Evolutionary conservation across 805 yeast genomes (phyloP), one percentile per base, ranked within the genome.

Genomic region (Lachancea sp.): DNA sequence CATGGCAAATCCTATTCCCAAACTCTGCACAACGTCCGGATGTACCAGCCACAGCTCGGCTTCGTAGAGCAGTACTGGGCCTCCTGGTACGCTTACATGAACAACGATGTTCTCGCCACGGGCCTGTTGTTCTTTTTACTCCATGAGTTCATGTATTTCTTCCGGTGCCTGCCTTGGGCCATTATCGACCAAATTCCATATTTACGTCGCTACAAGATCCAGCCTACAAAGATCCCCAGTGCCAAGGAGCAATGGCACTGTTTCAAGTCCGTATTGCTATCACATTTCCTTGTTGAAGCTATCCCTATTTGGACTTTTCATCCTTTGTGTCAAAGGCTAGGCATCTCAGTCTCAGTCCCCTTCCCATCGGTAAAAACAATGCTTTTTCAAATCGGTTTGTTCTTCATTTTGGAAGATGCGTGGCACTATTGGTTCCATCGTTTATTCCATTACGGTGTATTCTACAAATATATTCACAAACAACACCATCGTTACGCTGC

Each of bases 401-500:
- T 90, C 68, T 90, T 90, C 63, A 72, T 85, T 32, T 64, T 83
- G 48, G 98, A 90, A 67, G 98, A 90, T 61, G 71, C 85, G 48
- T 92, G 97, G 97, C 98, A 90, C 67, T 90, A 90, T 72, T 83
- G 92, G 83, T 81, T 83, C 61, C 98, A 90, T 67, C 79, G 97
- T 56, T 74, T 80, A 28, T 79, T 90, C 64, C 98, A 90, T 64
- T 76, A 79, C 61, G 95, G 95, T 40, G 73, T 78, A 46, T 84
- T 92, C 62, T 90, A 90, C 77, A 87, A 84, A 69, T 77, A 81
- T 63, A 86, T 90, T 54, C 98, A 90, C 72, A 90, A 90, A 69
- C 96, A 88, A 71, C 98, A 90, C 67, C 98, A 90, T 69, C 80
- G 89, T 64, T 90, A 89, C 62, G 96, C 97, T 17, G 97, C 97